Conservation (phyloP, 2,329 filamentous ascomycete species). For the Chaetomiaceae sp. region DNA sequence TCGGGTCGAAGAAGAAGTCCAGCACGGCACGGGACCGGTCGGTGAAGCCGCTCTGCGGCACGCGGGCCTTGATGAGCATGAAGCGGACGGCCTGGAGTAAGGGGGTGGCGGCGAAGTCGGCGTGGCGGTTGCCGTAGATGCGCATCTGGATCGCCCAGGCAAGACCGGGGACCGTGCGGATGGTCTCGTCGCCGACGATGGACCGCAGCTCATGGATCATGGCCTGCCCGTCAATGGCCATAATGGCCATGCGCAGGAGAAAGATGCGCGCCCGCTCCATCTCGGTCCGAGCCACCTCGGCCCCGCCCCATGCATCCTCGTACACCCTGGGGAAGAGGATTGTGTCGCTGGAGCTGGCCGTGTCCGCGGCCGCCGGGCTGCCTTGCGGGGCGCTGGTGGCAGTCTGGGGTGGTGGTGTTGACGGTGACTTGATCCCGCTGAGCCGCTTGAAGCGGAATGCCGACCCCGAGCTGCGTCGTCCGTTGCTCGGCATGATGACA, state of each 20-base stretch:
- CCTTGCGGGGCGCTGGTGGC: background rate
- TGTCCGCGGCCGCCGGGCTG: background rate
- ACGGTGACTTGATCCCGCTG: conserved; percentile 1
- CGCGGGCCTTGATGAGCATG: conserved; percentile 32
- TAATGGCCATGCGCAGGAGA: conserved; percentile 30
- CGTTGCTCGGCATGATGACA: background rate
- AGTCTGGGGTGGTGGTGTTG: background rate
- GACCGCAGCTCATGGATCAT: conserved; percentile 26
- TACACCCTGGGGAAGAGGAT: conserved; percentile 33
- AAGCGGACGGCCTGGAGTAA: conserved; percentile 34
- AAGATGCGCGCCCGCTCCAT: conserved; percentile 33
- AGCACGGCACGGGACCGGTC: conserved; percentile 28
- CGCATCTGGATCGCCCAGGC: conserved; percentile 29
- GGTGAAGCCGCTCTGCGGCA: conserved; percentile 25
- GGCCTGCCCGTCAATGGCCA: conserved; percentile 25
- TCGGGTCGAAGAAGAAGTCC: conserved; percentile 37
- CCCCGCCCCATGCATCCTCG: conserved; percentile 32
- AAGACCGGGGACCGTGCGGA: conserved; percentile 28
- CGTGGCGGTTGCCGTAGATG: conserved; percentile 30
- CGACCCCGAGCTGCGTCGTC: background rate
- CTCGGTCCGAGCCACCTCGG: conserved; percentile 24
- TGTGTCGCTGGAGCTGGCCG: conserved; percentile 15
- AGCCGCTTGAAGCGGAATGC: conserved; percentile 8
- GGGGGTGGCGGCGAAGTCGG: conserved; percentile 29
- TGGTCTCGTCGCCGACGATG: conserved; percentile 28